Base-by-base conservation (phyloP, 2,329 filamentous ascomycete species). In the Fusarium sambucinum region DNA sequence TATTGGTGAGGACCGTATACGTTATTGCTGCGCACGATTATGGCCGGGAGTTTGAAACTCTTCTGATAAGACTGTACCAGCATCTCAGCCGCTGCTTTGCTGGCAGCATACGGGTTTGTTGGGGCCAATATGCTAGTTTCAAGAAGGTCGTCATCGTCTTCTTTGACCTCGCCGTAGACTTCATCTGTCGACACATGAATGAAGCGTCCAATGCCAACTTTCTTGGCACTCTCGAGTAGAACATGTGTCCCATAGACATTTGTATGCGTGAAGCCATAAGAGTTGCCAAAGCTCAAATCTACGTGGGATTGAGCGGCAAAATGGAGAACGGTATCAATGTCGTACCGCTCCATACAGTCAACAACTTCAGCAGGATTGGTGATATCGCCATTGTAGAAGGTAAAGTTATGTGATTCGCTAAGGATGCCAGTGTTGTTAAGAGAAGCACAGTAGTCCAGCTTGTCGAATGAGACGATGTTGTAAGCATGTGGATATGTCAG, bases 291-390 rank as follows among this genome's bases (percentile, higher is more conserved):
- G 75, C 90, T 93, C 72, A 93, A 79, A 73, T 95, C 92, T 51
- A 96, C 92, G 75, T 95, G 92, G 10, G 91, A 93, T 79, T 94
- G 90, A n/a, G 92, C 92, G 5, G 92, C 92, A 74, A 96, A 94
- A 78, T 95, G 92, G 77, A 95, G 89, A 64, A 96, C 85, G 53
- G 91, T 93, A 76, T 95, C 92, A 72, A 95, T 90, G 33, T 87
- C 85, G 80, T 93, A 84, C 63, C 87, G 85, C 76, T 90, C 85
- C 74, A 95, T 85, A 75, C 89, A 92, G 71, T 87, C 86, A 66
- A 91, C 84, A 4, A 95, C 90, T 73, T 92, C 88, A 8, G 83
- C 81, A 1, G 89, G 89, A 68, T 90, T 89, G 32, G 90, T 93
- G 69, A 95, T 88, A 74, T 95, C 91, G 56, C 92, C 92, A 76